Conservation (phyloP, 1,284 basidiomycete genomes). For the Cutaneotrichosporon cutaneum region DNA sequence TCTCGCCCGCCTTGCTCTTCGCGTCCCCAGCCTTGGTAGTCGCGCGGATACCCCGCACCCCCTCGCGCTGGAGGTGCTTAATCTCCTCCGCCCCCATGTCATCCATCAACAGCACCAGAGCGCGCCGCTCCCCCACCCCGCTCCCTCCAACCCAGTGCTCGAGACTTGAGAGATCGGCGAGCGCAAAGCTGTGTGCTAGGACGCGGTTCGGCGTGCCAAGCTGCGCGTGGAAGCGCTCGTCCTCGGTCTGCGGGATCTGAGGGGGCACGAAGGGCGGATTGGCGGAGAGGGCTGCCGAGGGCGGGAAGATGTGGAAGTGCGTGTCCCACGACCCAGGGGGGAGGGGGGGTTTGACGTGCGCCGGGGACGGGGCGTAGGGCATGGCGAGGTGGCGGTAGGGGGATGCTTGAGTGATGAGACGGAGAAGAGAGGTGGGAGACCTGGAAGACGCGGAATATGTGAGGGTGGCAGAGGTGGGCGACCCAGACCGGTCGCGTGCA, state of each 20-base stretch:
- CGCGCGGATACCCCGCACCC: slow-evolving; percentile 15
- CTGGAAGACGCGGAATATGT: not conserved
- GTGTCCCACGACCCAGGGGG: slow-evolving; percentile 15
- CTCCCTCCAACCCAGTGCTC: not conserved
- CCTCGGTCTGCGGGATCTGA: not conserved
- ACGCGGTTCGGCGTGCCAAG: slow-evolving; percentile 12
- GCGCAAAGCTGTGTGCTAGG: slow-evolving; percentile 14
- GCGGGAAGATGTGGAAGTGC: slow-evolving; percentile 22
- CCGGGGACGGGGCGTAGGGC: not conserved
- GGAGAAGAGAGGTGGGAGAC: not conserved
- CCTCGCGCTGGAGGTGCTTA: not conserved
- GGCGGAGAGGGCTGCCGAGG: not conserved
- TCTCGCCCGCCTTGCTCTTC: not conserved
- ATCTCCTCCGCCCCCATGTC: slow-evolving; percentile 2
- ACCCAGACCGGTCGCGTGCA: not conserved
- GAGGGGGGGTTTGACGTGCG: slow-evolving; percentile 1
- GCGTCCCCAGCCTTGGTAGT: not conserved
- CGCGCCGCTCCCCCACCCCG: slow-evolving; percentile 1
- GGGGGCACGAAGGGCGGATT: slow-evolving; percentile 9
- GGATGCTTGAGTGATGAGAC: too few species aligned
- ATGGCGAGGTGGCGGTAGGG: not conserved
- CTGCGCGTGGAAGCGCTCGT: slow-evolving; percentile 2
- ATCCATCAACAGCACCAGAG: not conserved
- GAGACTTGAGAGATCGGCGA: slow-evolving; percentile 4
- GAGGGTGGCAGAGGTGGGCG: not conserved